Conservation (phyloP, 345 rosid species). For the Lagerstroemia speciosa region DNA sequence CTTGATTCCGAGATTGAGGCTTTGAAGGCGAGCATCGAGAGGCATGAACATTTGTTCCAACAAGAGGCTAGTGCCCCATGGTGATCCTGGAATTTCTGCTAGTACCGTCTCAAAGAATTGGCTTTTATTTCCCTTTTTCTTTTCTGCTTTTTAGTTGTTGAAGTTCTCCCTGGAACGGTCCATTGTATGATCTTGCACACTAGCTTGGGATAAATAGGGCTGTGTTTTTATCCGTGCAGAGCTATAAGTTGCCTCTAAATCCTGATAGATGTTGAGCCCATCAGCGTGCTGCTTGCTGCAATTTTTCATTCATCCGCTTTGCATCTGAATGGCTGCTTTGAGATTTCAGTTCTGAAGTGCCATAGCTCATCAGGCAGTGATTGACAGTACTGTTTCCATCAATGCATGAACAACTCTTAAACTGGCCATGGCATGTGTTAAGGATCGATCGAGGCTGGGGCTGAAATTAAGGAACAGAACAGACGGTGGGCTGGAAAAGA, state of each 20-base stretch:
- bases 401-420: too few species aligned
- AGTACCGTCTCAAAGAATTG: neutral
- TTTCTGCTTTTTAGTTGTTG: neutral
- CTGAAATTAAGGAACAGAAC: too few species aligned
- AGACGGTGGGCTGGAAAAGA: too few species aligned
- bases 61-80: constrained; percentile 35
- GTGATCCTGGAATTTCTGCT: constrained; percentile 12
- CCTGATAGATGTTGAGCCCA: neutral
- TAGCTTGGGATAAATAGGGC: neutral
- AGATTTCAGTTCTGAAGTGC: neutral
- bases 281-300: neutral
- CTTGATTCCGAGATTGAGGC: constrained; percentile 33
- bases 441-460: too few species aligned
- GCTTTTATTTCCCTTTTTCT: neutral
- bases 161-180: neutral
- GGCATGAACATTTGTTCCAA: constrained; percentile 25
- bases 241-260: neutral
- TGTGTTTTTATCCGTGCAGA: neutral
- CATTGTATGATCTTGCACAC: neutral
- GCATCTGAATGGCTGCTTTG: neutral
- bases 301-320: neutral
- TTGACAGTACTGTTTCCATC: too few species aligned
- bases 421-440: too few species aligned
- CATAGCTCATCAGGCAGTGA: too few species aligned
- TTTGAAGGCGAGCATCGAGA: constrained; percentile 26